phyloP scores from a whole-genome alignment of 1,284 basidiomycete genomes.

The Stygiomarasmius scandens region DNA sequence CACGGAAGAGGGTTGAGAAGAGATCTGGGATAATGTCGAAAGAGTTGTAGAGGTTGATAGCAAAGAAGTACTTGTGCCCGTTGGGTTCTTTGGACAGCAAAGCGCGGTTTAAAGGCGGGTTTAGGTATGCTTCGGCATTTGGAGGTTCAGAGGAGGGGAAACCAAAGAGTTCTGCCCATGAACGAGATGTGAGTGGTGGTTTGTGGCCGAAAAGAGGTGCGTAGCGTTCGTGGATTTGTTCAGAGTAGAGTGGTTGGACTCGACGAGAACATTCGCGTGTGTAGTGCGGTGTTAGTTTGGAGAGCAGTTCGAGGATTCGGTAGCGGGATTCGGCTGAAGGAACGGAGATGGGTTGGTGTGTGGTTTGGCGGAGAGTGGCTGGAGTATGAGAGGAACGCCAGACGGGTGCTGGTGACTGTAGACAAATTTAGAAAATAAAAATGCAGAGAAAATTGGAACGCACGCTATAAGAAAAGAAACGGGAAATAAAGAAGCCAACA shows the following conservation, averaged over 20 bases:
- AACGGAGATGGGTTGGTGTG: slow-evolving; percentile 61
- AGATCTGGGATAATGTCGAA: slow-evolving; percentile 97
- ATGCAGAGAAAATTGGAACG: slow-evolving; percentile 16
- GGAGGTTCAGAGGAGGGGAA: slow-evolving; percentile 38
- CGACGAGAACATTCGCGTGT: slow-evolving; percentile 87
- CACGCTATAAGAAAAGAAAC: slow-evolving; percentile 48
- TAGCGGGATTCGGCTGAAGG: slow-evolving; percentile 81
- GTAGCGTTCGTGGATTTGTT: slow-evolving; percentile 87
- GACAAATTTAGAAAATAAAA: slow-evolving; percentile 7
- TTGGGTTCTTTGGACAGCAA: slow-evolving; percentile 31
- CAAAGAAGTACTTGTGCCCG: slow-evolving; percentile 96
- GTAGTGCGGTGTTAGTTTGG: slow-evolving; percentile 85
- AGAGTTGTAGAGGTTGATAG: slow-evolving; percentile 97
- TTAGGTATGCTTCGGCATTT: neutral
- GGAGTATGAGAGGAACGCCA: slow-evolving; percentile 60
- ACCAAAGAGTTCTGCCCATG: slow-evolving; percentile 66
- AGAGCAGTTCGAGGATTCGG: slow-evolving; percentile 84
- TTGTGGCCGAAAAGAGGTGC: slow-evolving; percentile 79
- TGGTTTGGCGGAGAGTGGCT: slow-evolving; percentile 50
- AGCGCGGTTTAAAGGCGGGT: slow-evolving; percentile 28
- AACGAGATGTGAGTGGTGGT: slow-evolving; percentile 49
- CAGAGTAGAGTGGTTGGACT: slow-evolving; percentile 80
- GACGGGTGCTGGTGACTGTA: slow-evolving; percentile 39
- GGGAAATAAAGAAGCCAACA: slow-evolving; percentile 65
- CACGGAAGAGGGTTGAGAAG: slow-evolving; percentile 93